Percentiles rank a stretch among this genome's conserved stretches.
Conservation (phyloP, 768 basidiomycete species). For the Mycena chlorophos region DNA sequence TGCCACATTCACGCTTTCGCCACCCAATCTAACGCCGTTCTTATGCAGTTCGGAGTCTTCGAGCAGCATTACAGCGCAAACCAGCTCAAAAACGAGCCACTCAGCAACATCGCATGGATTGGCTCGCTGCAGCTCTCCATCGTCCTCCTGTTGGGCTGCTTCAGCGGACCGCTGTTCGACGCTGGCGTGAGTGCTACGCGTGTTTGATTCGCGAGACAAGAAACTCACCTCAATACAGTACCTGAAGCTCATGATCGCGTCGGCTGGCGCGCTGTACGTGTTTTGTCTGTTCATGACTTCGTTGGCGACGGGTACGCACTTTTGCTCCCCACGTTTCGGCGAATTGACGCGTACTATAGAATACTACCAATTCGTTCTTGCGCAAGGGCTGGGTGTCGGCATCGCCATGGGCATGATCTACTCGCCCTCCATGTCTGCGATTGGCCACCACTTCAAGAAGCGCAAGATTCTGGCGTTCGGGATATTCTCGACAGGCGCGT, state of each 20-base stretch:
- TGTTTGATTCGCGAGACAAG: neutral
- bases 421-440: constrained; percentile 16
- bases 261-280: constrained; percentile 16
- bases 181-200: constrained; percentile 7
- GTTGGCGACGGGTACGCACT: constrained; percentile 19
- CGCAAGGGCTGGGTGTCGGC: constrained; percentile 33
- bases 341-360: constrained; percentile 19
- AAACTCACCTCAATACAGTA: constrained; percentile 3
- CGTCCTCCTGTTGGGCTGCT: constrained; percentile 19
- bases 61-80: constrained; percentile 20
- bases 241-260: constrained; percentile 18
- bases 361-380: constrained; percentile 35
- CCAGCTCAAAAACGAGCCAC: constrained; percentile 17
- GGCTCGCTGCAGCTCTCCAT: constrained; percentile 25
- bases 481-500: constrained; percentile 30
- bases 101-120: constrained; percentile 25
- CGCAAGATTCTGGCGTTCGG: constrained; percentile 29
- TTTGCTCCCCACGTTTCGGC: constrained; percentile 19
- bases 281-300: constrained; percentile 22
- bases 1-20: neutral
- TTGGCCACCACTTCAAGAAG: constrained; percentile 24
- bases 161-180: constrained; percentile 21
- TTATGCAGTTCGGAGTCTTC: constrained; percentile 20
- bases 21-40: neutral
- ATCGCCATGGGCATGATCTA: constrained; percentile 19